Percentiles rank a stretch among this genome's conserved stretches.
These are phyloP conservation scores for Phalaenopsis aphrodite DNA, from an alignment of 106 monocot genomes.

Conservation along the genomic window DNA sequence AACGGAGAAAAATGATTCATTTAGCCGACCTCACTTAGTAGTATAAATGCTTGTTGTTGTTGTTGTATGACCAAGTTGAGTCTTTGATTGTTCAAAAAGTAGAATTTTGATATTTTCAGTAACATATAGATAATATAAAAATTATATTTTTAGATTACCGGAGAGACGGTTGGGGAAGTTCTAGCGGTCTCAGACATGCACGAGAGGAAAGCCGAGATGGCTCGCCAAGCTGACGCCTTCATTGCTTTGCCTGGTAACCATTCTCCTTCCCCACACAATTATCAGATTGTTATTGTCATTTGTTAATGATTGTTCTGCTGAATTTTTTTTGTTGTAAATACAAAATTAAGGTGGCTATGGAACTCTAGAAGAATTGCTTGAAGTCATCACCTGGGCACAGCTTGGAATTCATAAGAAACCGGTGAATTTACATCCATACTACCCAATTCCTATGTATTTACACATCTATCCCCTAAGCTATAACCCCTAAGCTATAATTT, in stretches of 20 bases:
- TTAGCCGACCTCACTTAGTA: no score
- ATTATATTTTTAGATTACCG: slow-evolving; percentile 32
- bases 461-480: background rate
- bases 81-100: no score
- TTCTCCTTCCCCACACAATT: background rate
- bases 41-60: no score
- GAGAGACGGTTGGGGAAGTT: slow-evolving; percentile 63
- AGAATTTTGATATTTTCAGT: background rate
- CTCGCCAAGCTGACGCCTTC: slow-evolving; percentile 77
- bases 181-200: slow-evolving; percentile 75
- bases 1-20: no score
- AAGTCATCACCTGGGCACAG: slow-evolving; percentile 77
- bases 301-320: background rate
- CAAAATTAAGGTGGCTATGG: slow-evolving; percentile 65
- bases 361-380: slow-evolving; percentile 69
- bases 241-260: slow-evolving; percentile 76
- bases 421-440: slow-evolving; percentile 10
- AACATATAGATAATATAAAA: background rate
- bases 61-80: no score
- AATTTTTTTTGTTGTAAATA: background rate
- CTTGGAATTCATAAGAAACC: slow-evolving; percentile 83
- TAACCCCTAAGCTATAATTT: no score
- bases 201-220: slow-evolving; percentile 77
- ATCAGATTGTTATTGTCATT: background rate
- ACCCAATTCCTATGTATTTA: background rate